Evolutionary conservation across 2,329 filamentous ascomycete genomes (phyloP).

Genomic region (Curvularia sp.): DNA sequence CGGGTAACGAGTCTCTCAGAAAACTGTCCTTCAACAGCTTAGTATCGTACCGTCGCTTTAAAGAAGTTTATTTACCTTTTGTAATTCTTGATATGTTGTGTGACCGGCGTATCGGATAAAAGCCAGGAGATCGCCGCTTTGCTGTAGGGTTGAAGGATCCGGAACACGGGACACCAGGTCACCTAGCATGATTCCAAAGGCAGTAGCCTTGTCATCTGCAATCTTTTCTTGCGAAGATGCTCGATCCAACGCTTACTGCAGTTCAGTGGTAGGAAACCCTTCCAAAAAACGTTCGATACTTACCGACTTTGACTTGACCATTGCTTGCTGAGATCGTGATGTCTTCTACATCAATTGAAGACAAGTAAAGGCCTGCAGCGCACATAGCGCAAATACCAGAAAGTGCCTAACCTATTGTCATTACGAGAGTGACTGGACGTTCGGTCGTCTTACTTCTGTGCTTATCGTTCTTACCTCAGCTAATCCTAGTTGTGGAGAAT

Average conservation of each 20-base stretch:
- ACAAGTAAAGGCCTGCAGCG: slow-evolving; percentile 6
- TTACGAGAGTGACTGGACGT: not conserved
- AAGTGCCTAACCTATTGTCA: slow-evolving; percentile 12
- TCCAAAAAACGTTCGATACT: not conserved
- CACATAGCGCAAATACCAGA: slow-evolving; percentile 13
- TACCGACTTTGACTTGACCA: slow-evolving; percentile 25
- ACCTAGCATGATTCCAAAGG: slow-evolving; percentile 10
- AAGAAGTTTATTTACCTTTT: slow-evolving; percentile 10
- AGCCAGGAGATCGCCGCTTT: slow-evolving; percentile 8
- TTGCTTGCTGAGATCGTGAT: slow-evolving; percentile 18
- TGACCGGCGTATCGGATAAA: slow-evolving; percentile 10
- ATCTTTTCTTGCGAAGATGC: not conserved
- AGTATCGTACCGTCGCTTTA: slow-evolving; percentile 9
- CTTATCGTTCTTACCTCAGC: slow-evolving; percentile 20
- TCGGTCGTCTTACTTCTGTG: slow-evolving; percentile 14
- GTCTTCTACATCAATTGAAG: slow-evolving; percentile 14
- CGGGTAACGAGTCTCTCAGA: slow-evolving; percentile 4
- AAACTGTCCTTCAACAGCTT: slow-evolving; percentile 14
- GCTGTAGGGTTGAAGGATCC: slow-evolving; percentile 1
- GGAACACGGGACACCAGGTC: slow-evolving; percentile 7
- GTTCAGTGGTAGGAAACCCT: slow-evolving; percentile 7
- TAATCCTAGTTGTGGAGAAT: slow-evolving; percentile 15
- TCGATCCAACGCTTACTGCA: slow-evolving; percentile 6
- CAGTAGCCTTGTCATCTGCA: slow-evolving; percentile 3
- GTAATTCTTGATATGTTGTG: slow-evolving; percentile 17